Conservation (phyloP, 345 rosid species). For the rapeseed (Brassica napus) region DNA sequence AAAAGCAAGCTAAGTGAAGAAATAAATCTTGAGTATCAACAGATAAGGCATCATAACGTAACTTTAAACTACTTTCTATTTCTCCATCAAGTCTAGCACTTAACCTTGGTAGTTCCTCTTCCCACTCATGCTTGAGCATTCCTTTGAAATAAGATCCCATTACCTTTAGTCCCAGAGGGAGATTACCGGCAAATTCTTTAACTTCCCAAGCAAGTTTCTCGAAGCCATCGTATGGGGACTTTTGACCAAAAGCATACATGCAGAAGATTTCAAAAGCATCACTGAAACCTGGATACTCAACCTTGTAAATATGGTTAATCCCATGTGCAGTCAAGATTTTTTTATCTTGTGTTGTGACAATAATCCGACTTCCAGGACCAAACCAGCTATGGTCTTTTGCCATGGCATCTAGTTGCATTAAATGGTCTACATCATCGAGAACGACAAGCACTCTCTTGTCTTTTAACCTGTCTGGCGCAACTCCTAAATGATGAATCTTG, state of each 20-base stretch:
- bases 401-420: conserved; percentile 11
- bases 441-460: conserved; percentile 28
- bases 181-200: neutral
- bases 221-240: neutral
- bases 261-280: conserved; percentile 32
- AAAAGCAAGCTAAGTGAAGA: conserved; percentile 41
- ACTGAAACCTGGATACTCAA: neutral
- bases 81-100: conserved; percentile 17
- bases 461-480: neutral
- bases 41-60: conserved; percentile 40
- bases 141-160: conserved; percentile 30
- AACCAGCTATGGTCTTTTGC: neutral
- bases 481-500: conserved; percentile 19
- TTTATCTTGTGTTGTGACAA: conserved; percentile 33
- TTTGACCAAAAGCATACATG: conserved; percentile 19
- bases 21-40: conserved; percentile 24
- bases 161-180: conserved; percentile 44
- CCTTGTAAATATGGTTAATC: conserved; percentile 7
- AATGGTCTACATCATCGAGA: conserved; percentile 26
- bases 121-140: conserved; percentile 16
- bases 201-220: conserved; percentile 7
- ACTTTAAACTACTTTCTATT: conserved; percentile 13
- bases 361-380: conserved; percentile 30
- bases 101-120: conserved; percentile 23
- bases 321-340: conserved; percentile 12